A percentile compares a stretch with the other conserved stretches of the same genome.
Conservation (phyloP, 2,329 filamentous ascomycete species). For the Penicillium sp. region DNA sequence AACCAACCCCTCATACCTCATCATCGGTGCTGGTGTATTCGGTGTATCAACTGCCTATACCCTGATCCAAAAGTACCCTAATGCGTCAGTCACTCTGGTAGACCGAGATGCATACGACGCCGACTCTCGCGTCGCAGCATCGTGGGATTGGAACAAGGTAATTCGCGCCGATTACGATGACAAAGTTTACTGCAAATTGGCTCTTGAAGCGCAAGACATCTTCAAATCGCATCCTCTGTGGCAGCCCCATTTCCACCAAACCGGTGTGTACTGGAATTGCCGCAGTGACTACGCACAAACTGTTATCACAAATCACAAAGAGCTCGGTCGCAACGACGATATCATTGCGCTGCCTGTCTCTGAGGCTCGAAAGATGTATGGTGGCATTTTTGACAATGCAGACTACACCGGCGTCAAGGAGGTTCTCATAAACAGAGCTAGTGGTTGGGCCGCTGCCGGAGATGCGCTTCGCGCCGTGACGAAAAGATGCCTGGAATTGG, state of each 20-base stretch:
- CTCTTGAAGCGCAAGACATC: conserved; percentile 31
- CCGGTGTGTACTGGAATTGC: conserved; percentile 52
- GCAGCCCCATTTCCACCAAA: conserved; percentile 50
- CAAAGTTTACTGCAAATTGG: conserved; percentile 27
- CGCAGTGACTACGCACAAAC: conserved; percentile 49
- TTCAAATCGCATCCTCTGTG: conserved; percentile 38
- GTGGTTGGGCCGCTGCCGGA: conserved; percentile 64
- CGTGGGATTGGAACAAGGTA: conserved; percentile 34
- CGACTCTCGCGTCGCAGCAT: conserved; percentile 33
- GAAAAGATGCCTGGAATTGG: conserved; percentile 51
- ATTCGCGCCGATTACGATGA: conserved; percentile 31
- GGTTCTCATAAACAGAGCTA: conserved; percentile 58
- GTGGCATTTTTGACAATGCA: conserved; percentile 60
- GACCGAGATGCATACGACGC: conserved; percentile 36
- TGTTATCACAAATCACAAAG: conserved; percentile 52
- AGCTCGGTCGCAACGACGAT: conserved; percentile 49
- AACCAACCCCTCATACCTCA: conserved; percentile 26
- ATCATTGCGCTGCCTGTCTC: conserved; percentile 50
- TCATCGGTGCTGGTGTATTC: conserved; percentile 29
- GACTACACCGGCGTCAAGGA: conserved; percentile 61
- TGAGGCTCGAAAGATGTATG: conserved; percentile 56
- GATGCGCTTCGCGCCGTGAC: conserved; percentile 58
- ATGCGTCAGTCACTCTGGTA: conserved; percentile 27
- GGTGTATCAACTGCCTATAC: conserved; percentile 30
- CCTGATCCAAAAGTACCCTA: conserved; percentile 30